phyloP scores from a whole-genome alignment of 495 filamentous ascomycete genomes.

The Aspergillus funiculosus region DNA sequence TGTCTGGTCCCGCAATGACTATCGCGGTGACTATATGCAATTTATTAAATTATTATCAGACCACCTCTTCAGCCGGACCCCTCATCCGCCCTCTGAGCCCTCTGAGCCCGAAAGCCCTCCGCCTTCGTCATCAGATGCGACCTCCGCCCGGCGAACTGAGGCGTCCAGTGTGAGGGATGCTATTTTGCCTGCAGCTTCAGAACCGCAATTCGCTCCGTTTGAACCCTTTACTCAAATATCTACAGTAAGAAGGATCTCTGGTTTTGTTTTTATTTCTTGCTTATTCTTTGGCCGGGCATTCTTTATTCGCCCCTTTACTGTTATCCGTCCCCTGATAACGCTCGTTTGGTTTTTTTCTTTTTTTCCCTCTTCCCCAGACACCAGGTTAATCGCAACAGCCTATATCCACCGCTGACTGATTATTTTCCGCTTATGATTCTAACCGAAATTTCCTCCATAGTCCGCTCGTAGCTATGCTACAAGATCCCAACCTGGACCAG shows the following conservation, averaged over 20 bases:
- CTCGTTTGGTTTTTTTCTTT: neutral
- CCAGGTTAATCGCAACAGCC: neutral
- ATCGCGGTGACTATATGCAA: constrained; percentile 11
- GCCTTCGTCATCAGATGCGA: constrained; percentile 19
- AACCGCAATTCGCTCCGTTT: constrained; percentile 2
- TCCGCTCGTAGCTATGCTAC: constrained; percentile 31
- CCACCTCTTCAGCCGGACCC: constrained; percentile 8
- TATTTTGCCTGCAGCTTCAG: constrained; percentile 11
- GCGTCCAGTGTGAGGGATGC: constrained; percentile 21
- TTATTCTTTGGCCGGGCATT: neutral
- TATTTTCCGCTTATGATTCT: neutral
- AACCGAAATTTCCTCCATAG: too few relatives aligned
- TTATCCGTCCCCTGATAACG: too few relatives aligned
- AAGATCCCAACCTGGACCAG: constrained; percentile 9
- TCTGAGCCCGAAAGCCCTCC: constrained; percentile 3
- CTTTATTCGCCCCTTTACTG: too few relatives aligned
- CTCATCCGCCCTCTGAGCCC: constrained; percentile 1
- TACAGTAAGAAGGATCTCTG: neutral
- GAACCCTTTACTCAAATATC: neutral
- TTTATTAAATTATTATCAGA: constrained; percentile 12
- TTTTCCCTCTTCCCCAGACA: neutral
- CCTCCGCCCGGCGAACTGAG: constrained; percentile 20
- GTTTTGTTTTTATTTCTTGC: neutral
- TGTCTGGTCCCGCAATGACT: constrained; percentile 13
- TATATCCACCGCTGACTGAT: neutral